Base-by-base conservation (phyloP, 345 rosid species). In the Toxicodendron radicans region DNA sequence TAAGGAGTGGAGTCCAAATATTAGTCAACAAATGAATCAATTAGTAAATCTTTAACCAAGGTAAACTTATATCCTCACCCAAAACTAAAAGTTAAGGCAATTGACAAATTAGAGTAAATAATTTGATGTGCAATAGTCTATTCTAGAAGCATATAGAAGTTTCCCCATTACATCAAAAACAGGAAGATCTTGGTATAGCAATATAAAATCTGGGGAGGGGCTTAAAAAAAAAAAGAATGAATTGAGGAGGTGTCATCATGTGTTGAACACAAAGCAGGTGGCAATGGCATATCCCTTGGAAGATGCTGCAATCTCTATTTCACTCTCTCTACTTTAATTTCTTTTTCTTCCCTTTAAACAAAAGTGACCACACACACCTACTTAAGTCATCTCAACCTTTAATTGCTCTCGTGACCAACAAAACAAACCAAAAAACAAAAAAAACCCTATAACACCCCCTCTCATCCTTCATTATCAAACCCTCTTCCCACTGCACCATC, bases 211-310 rank as follows among this genome's bases (percentile, higher is more conserved):
- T 16, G 35, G 18, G 51, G 46, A 13, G 12, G 18, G 18, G 58
- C 2, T 24, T 18, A 7, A 27, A 10, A 51, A 56, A 27, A 24
- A 17, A 43, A 13, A 45, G 33, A 27, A 17, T 3, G 65, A 17
- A 43, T 38, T 13, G 46, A 73, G 20, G 7, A 24, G 76, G 4
- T 70, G 75, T 77, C 73, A 60, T 71, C 33, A 63, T 30, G 65
- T 16, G 65, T 66, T 20, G 60, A 20, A 61, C 16, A 53, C 54
- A 51, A 56, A 45, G 58, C 20, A 52, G 71, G 71, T 72, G 71
- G 70, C 58, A 79, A 80, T 70, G 78, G 91, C 80, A 88, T 88
- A 88, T 88, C 63, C 89, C 21, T 18, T 78, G 84, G 85, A 84
- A 88, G 88, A 88, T 88, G 83, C 91, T 67, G 49, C 77, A 48